phyloP scores from a whole-genome alignment of 2,329 filamentous ascomycete genomes.

The Stagonosporopsis rhizophila region DNA sequence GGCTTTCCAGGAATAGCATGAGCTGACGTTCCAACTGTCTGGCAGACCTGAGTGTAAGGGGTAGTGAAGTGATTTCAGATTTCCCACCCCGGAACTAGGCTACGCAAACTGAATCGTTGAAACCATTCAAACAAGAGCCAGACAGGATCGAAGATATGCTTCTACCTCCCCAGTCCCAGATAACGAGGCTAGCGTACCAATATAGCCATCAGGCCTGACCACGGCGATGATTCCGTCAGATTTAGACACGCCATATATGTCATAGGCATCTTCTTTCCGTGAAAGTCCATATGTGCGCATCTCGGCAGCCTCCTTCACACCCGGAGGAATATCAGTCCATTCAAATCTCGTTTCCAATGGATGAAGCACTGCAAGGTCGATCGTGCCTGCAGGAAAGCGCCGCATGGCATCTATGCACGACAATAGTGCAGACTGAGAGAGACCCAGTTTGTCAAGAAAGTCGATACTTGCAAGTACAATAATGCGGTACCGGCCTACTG shows the following conservation, averaged over 20 bases:
- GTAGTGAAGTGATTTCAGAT: no score
- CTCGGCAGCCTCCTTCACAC: not conserved
- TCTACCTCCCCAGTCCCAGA: not conserved
- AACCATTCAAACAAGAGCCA: not conserved
- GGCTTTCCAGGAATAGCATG: no score
- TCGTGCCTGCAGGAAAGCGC: not conserved
- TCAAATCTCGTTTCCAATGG: not conserved
- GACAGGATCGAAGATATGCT: not conserved
- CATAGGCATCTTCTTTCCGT: not conserved
- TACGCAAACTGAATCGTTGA: no score
- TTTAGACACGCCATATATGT: not conserved
- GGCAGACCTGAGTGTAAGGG: no score
- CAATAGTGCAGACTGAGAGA: not conserved
- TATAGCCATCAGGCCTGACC: not conserved
- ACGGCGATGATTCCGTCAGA: not conserved
- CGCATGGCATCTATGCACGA: not conserved
- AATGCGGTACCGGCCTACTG: not conserved
- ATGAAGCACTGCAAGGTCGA: not conserved
- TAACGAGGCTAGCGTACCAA: not conserved
- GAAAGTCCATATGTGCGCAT: not conserved
- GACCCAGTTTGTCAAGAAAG: not conserved
- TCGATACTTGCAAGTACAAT: not conserved
- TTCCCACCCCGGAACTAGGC: no score
- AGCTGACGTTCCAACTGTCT: no score
- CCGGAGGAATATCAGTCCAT: not conserved